Conservation (phyloP, 2,329 filamentous ascomycete species). For the Zymoseptoria pseudotritici region DNA sequence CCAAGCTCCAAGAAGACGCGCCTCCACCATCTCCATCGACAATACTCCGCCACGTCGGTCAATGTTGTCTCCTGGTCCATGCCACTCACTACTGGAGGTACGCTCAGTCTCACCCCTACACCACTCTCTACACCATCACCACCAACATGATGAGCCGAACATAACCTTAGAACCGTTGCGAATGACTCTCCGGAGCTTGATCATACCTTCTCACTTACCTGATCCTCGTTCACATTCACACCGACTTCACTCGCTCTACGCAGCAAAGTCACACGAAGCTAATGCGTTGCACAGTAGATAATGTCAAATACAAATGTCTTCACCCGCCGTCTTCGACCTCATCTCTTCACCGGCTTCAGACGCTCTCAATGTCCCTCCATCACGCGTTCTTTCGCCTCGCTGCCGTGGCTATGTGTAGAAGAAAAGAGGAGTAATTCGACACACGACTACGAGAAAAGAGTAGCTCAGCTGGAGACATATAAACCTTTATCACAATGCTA, state of each 20-base stretch:
- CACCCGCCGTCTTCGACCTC: constrained; percentile 46
- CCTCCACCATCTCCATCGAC: not conserved
- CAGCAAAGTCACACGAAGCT: constrained; percentile 1
- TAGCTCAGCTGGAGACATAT: constrained; percentile 46
- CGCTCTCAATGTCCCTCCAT: constrained; percentile 9
- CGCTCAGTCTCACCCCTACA: not conserved
- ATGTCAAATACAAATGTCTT: constrained; percentile 36
- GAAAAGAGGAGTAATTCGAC: constrained; percentile 14
- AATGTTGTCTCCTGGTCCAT: not conserved
- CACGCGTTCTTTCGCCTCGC: constrained; percentile 44
- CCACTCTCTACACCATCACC: not conserved
- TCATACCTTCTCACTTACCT: constrained; percentile 12
- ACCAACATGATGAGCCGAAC: constrained; percentile 16
- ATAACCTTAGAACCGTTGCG: constrained; percentile 58
- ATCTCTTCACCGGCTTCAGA: constrained; percentile 36
- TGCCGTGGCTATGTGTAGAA: not conserved
- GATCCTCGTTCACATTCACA: constrained; percentile 24
- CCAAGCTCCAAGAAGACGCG: not conserved
- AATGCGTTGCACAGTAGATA: constrained; percentile 14
- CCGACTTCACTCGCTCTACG: not conserved
- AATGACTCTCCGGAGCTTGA: constrained; percentile 38
- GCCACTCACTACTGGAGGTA: not conserved
- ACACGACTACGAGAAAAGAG: constrained; percentile 43
- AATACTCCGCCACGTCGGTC: not conserved
- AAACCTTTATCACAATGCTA: constrained; percentile 48